Conservation (phyloP, 257 asterid genomes). For the Vinca minor region DNA sequence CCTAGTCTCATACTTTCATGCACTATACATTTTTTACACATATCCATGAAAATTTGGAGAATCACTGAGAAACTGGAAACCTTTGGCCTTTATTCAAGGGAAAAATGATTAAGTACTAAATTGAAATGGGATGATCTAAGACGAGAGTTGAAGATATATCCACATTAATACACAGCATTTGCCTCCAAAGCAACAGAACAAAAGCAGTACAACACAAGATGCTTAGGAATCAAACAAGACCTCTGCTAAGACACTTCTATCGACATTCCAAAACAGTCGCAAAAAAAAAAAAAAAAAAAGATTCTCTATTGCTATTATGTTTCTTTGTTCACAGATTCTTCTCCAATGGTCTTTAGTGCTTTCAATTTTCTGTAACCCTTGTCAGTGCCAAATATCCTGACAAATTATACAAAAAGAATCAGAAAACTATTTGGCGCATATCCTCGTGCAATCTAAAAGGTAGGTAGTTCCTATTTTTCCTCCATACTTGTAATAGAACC, state of each 20-base stretch:
- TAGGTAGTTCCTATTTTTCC: neutral
- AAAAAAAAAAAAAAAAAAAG: no score
- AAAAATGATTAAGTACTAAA: no score
- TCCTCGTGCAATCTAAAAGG: no score
- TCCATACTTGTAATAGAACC: neutral
- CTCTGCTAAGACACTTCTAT: constrained; percentile 20
- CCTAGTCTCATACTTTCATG: no score
- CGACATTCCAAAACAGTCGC: constrained; percentile 16
- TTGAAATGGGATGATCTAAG: constrained; percentile 17
- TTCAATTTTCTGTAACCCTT: constrained; percentile 79
- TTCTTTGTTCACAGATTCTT: constrained; percentile 35
- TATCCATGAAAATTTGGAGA: no score
- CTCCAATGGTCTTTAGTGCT: constrained; percentile 51
- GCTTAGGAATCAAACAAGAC: constrained; percentile 17
- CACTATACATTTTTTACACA: no score
- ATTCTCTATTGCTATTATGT: constrained; percentile 16
- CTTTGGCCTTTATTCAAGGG: no score
- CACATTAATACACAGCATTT: no score
- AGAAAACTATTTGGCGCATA: neutral
- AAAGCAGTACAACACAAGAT: constrained; percentile 20
- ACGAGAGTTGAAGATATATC: constrained; percentile 21
- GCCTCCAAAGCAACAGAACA: constrained; percentile 19
- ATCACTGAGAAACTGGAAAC: no score
- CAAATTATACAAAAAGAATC: constrained; percentile 1
- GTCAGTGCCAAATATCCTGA: constrained; percentile 90